These are phyloP conservation scores for Phaeosphaeria sp. DNA, from an alignment of 2,329 filamentous ascomycete species.

Conservation along the genomic window DNA sequence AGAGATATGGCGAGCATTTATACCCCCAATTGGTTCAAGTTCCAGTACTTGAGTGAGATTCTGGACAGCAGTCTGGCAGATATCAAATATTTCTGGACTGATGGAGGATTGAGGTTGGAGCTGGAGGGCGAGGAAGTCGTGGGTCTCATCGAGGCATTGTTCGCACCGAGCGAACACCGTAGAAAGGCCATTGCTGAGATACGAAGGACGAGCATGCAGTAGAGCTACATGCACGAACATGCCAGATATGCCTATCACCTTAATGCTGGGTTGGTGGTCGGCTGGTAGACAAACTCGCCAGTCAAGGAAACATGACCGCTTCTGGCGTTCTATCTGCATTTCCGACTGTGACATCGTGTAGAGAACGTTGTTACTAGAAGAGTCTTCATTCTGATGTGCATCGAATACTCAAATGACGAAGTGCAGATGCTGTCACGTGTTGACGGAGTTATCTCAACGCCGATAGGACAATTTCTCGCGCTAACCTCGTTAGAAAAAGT, in stretches of 20 bases:
- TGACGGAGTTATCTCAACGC: conserved; percentile 26
- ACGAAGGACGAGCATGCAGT: conserved; percentile 35
- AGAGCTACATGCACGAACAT: background rate
- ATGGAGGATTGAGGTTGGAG: conserved; percentile 68
- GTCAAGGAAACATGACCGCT: too few species aligned
- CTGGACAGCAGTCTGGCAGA: conserved; percentile 68
- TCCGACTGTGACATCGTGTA: too few species aligned
- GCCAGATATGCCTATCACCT: too few species aligned
- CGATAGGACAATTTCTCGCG: conserved; percentile 30
- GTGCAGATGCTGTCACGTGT: conserved; percentile 1
- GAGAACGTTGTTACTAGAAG: too few species aligned
- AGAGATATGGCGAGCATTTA: conserved; percentile 67
- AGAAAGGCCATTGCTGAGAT: conserved; percentile 66
- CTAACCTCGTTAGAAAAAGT: conserved; percentile 38
- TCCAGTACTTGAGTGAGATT: conserved; percentile 69
- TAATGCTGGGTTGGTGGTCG: too few species aligned
- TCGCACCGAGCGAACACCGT: conserved; percentile 67
- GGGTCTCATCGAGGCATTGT: conserved; percentile 68
- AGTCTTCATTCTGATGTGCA: too few species aligned
- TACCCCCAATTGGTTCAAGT: conserved; percentile 68
- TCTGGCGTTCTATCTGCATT: too few species aligned
- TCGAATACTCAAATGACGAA: too few species aligned
- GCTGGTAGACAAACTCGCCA: too few species aligned
- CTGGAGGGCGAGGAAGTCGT: conserved; percentile 67
- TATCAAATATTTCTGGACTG: conserved; percentile 70